Conservation (phyloP, 495 filamentous ascomycete genomes). For the Xylaria venustula region DNA sequence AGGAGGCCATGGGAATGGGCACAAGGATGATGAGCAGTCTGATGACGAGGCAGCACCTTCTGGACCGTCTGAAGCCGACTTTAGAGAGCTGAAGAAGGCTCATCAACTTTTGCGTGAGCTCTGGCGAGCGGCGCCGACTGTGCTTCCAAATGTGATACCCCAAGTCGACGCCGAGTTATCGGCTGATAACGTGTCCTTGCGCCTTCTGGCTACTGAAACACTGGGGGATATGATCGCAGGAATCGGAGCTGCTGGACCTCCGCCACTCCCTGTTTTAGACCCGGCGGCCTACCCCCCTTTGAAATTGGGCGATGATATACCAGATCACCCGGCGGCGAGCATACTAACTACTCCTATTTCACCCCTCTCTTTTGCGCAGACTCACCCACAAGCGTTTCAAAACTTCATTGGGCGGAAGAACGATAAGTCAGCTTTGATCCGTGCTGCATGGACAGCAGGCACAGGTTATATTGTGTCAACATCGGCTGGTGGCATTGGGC, state of each 20-base stretch:
- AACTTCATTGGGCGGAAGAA: constrained; percentile 78
- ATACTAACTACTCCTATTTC: constrained; percentile 76
- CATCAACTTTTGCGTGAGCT: constrained; percentile 87
- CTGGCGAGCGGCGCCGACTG: constrained; percentile 86
- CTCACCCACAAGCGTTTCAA: constrained; percentile 72
- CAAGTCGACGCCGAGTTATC: constrained; percentile 91
- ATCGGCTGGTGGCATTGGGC: constrained; percentile 80
- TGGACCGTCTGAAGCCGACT: constrained; percentile 74
- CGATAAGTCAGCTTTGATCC: constrained; percentile 78
- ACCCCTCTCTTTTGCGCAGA: constrained; percentile 78
- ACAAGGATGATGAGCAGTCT: constrained; percentile 58
- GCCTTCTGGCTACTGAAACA: constrained; percentile 85
- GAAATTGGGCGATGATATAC: constrained; percentile 58
- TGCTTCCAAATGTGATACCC: constrained; percentile 89
- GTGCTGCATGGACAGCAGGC: constrained; percentile 79
- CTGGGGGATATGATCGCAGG: constrained; percentile 91
- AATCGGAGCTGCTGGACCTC: constrained; percentile 84
- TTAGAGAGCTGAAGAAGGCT: constrained; percentile 84
- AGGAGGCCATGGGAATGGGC: constrained; percentile 47
- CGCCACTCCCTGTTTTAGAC: constrained; percentile 68
- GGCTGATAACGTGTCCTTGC: constrained; percentile 82
- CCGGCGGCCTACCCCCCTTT: constrained; percentile 77
- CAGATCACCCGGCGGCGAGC: constrained; percentile 48
- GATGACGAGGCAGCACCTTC: constrained; percentile 65
- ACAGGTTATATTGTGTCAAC: constrained; percentile 79